Evolutionary conservation across 2,329 filamentous ascomycete genomes (phyloP).

Genomic region (Setomelanomma holmii): DNA sequence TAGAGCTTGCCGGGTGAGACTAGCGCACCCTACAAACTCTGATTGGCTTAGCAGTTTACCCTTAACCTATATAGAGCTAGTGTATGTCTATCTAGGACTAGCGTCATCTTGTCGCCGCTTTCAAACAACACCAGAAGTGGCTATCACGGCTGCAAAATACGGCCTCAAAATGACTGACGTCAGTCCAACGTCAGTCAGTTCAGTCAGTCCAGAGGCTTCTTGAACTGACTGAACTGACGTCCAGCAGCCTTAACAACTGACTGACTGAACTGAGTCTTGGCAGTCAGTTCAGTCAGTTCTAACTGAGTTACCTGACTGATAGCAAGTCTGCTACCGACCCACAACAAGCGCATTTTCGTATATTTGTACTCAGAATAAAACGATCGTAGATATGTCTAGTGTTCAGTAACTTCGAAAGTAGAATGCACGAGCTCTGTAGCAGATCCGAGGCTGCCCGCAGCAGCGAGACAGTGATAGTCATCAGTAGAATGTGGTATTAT

Average conservation of each 20-base stretch:
- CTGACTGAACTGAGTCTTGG: constrained; percentile 11
- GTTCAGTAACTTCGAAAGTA: too few relatives aligned
- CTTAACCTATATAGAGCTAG: background rate
- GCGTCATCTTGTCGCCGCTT: too few relatives aligned
- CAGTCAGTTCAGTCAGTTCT: too few relatives aligned
- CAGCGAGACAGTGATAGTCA: too few relatives aligned
- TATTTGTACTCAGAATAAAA: too few relatives aligned
- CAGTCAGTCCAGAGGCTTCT: background rate
- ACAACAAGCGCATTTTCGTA: too few relatives aligned
- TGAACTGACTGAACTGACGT: constrained; percentile 1
- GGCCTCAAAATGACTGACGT: background rate
- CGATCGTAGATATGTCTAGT: too few relatives aligned
- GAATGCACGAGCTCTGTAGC: too few relatives aligned
- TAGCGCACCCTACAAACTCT: background rate
- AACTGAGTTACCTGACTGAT: constrained; percentile 2
- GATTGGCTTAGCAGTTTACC: background rate
- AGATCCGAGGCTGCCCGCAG: too few relatives aligned
- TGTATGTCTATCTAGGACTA: background rate
- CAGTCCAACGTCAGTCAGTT: background rate
- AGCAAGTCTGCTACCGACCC: constrained; percentile 3
- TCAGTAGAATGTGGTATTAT: too few relatives aligned
- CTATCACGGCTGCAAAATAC: background rate
- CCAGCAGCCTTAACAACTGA: constrained; percentile 3
- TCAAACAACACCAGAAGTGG: background rate
- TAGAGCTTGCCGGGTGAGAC: too few relatives aligned